Evolutionary conservation across 805 yeast species (phyloP).

Genomic region (Yarrowia bubula): DNA sequence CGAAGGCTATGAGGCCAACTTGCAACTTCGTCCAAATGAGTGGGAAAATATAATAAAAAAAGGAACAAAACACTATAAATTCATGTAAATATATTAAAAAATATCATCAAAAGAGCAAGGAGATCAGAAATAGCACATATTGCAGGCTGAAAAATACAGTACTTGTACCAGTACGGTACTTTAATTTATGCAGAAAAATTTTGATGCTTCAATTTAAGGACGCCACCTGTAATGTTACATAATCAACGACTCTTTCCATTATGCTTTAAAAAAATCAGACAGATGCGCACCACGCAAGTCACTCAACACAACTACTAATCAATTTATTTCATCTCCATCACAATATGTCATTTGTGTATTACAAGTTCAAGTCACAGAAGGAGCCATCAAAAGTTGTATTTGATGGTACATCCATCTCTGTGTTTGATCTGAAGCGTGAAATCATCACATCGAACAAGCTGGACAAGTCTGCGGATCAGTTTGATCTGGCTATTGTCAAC

Average conservation of each 20-base stretch:
- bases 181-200: not conserved
- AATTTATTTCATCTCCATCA: conserved; percentile 8
- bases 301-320: conserved; percentile 11
- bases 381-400: conserved; percentile 74
- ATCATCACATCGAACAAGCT: conserved; percentile 77
- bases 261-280: not conserved
- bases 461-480: conserved; percentile 73
- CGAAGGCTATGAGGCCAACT: no score
- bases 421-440: conserved; percentile 90
- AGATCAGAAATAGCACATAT: no score
- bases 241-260: not conserved
- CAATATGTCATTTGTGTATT: conserved; percentile 67
- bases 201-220: not conserved
- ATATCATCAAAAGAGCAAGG: no score
- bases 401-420: conserved; percentile 96
- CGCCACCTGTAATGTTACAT: not conserved
- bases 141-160: no score
- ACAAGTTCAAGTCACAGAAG: conserved; percentile 80
- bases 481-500: conserved; percentile 69
- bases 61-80: no score
- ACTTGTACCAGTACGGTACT: no score
- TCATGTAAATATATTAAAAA: no score
- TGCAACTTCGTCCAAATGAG: no score
- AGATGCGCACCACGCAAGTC: not conserved
- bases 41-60: no score